Conservation (phyloP, 1,284 basidiomycete genomes). For the Boletus austroedulis region DNA sequence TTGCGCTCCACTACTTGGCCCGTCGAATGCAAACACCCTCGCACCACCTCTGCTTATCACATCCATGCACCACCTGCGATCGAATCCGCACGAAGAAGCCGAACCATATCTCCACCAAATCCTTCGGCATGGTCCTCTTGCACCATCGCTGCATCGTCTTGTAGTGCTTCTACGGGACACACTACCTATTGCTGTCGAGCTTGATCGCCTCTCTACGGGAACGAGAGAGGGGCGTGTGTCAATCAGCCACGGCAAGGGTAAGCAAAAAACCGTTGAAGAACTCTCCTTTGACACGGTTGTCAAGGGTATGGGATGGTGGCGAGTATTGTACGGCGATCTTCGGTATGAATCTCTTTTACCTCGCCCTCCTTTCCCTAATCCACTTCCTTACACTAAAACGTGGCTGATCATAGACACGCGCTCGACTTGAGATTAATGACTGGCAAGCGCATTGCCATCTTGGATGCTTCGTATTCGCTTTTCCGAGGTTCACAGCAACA, state of each 20-base stretch:
- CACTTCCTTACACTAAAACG: neutral
- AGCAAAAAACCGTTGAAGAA: slow-evolving; percentile 15
- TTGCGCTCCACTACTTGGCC: slow-evolving; percentile 30
- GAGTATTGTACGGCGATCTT: slow-evolving; percentile 66
- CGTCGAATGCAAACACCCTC: slow-evolving; percentile 34
- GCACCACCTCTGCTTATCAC: slow-evolving; percentile 15
- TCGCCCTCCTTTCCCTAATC: neutral
- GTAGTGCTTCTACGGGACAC: slow-evolving; percentile 69
- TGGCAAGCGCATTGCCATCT: slow-evolving; percentile 58
- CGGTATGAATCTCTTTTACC: slow-evolving; percentile 39
- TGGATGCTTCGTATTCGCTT: slow-evolving; percentile 65
- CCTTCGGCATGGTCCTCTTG: slow-evolving; percentile 59
- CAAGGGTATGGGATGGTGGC: slow-evolving; percentile 78
- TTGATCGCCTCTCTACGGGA: slow-evolving; percentile 55
- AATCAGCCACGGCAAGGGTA: slow-evolving; percentile 28
- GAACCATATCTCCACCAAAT: slow-evolving; percentile 67
- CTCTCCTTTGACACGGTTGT: slow-evolving; percentile 61
- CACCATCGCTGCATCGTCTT: slow-evolving; percentile 59
- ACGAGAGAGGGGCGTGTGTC: slow-evolving; percentile 7
- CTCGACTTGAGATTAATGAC: slow-evolving; percentile 76
- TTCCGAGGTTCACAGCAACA: slow-evolving; percentile 36
- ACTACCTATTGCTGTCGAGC: slow-evolving; percentile 65
- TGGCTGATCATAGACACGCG: slow-evolving; percentile 51
- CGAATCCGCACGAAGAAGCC: slow-evolving; percentile 72
- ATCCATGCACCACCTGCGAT: slow-evolving; percentile 22